Conservation (phyloP, 768 basidiomycete species). For the Obba rivulosa region DNA sequence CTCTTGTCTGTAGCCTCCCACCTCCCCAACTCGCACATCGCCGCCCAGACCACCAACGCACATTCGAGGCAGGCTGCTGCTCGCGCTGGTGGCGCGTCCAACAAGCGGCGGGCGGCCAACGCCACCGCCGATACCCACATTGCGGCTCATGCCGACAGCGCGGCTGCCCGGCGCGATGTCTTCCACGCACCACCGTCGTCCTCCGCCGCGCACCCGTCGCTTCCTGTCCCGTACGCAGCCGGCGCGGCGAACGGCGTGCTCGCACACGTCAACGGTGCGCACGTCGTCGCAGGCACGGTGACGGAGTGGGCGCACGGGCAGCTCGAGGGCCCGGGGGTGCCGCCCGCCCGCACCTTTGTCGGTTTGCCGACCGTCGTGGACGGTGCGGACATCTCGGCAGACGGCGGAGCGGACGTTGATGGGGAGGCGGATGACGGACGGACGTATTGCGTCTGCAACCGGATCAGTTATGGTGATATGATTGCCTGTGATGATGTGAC, state of each 20-base stretch:
- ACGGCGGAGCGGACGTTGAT: conserved; percentile 45
- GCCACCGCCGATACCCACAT: conserved; percentile 13
- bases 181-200: conserved; percentile 48
- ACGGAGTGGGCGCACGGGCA: conserved; percentile 39
- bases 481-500: conserved; percentile 82
- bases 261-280: conserved; percentile 10
- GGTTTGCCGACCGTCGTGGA: conserved; percentile 25
- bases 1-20: conserved; percentile 69
- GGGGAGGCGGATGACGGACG: conserved; percentile 53
- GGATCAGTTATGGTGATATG: conserved; percentile 90
- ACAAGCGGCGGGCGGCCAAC: conserved; percentile 24
- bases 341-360: conserved; percentile 45
- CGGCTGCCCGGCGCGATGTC: conserved; percentile 31
- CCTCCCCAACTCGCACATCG: conserved; percentile 31
- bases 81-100: conserved; percentile 32
- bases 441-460: conserved; percentile 82
- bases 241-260: conserved; percentile 10
- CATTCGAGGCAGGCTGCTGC: conserved; percentile 24
- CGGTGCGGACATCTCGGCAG: conserved; percentile 33
- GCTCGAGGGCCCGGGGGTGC: conserved; percentile 77
- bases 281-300: conserved; percentile 29
- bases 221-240: conserved; percentile 40
- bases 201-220: conserved; percentile 46
- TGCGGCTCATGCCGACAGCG: conserved; percentile 16
- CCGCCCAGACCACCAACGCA: conserved; percentile 27